phyloP scores from a whole-genome alignment of 192 early-diverging fungal species.

The Oehlia diaphana region DNA sequence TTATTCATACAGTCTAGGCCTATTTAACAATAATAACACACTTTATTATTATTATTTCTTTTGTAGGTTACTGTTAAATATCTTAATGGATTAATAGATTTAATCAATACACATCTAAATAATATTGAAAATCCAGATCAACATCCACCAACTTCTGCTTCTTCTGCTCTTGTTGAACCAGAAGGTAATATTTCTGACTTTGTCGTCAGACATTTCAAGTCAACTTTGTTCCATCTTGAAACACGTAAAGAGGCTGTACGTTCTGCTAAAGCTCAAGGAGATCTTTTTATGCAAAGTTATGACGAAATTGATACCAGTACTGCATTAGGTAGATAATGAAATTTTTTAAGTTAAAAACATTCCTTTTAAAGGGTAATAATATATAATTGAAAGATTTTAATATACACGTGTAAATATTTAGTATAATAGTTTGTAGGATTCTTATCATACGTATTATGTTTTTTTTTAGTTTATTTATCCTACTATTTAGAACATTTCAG shows the following conservation, averaged over 20 bases:
- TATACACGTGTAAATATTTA: background rate
- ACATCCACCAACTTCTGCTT: constrained; percentile 59
- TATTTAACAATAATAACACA: background rate
- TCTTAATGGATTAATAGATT: constrained; percentile 91
- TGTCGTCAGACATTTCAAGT: constrained; percentile 69
- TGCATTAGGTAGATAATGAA: background rate
- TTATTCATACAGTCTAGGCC: background rate
- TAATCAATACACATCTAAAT: constrained; percentile 84
- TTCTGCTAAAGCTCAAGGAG: constrained; percentile 20
- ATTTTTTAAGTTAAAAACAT: background rate
- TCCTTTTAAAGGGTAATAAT: background rate
- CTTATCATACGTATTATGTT: background rate
- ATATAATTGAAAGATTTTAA: background rate
- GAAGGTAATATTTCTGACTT: constrained; percentile 62
- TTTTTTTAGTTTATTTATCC: background rate
- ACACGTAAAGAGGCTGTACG: constrained; percentile 42
- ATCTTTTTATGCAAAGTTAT: constrained; percentile 1
- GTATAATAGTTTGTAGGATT: background rate
- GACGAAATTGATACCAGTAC: constrained; percentile 25
- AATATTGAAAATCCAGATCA: constrained; percentile 76
- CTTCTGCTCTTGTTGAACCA: constrained; percentile 63
- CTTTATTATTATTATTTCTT: background rate
- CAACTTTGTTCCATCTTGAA: constrained; percentile 67
- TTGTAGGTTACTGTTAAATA: constrained; percentile 85
- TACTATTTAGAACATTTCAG: too few species aligned